Evolutionary conservation across 1,284 basidiomycete species (phyloP).

Genomic region (Naganishia albida): DNA sequence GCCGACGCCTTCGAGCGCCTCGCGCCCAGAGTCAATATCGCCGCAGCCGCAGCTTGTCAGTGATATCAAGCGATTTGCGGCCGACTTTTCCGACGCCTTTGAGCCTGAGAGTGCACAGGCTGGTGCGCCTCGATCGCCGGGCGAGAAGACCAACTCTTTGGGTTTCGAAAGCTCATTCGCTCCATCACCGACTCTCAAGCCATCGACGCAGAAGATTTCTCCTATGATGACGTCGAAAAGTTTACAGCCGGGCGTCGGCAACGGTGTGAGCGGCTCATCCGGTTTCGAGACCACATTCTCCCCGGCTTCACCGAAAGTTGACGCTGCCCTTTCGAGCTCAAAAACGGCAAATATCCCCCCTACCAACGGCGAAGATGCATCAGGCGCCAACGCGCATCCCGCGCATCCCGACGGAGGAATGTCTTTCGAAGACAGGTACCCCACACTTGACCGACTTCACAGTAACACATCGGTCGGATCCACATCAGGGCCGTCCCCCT

Average conservation of each 20-base stretch:
- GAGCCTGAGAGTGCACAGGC: slow-evolving; percentile 8
- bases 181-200: slow-evolving; percentile 1
- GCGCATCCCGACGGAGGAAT: slow-evolving; percentile 39
- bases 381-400: slow-evolving; percentile 26
- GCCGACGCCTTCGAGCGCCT: slow-evolving; percentile 13
- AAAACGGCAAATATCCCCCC: slow-evolving; percentile 29
- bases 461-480: slow-evolving; percentile 24
- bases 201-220: slow-evolving; percentile 2
- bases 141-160: not conserved
- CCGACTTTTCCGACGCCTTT: slow-evolving; percentile 44
- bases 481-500: not conserved
- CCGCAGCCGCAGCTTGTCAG: slow-evolving; percentile 23
- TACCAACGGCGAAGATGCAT: not conserved
- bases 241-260: slow-evolving; percentile 20
- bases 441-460: slow-evolving; percentile 46
- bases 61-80: slow-evolving; percentile 30
- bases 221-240: slow-evolving; percentile 16
- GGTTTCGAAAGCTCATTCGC: slow-evolving; percentile 20
- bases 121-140: not conserved
- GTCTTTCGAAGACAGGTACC: slow-evolving; percentile 50
- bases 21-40: slow-evolving; percentile 24
- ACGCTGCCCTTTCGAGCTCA: slow-evolving; percentile 9
- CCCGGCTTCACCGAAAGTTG: not conserved
- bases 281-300: slow-evolving; percentile 30
- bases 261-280: slow-evolving; percentile 5